Evolutionary conservation across 345 rosid species (phyloP).

Genomic region (Nephelium lappaceum): DNA sequence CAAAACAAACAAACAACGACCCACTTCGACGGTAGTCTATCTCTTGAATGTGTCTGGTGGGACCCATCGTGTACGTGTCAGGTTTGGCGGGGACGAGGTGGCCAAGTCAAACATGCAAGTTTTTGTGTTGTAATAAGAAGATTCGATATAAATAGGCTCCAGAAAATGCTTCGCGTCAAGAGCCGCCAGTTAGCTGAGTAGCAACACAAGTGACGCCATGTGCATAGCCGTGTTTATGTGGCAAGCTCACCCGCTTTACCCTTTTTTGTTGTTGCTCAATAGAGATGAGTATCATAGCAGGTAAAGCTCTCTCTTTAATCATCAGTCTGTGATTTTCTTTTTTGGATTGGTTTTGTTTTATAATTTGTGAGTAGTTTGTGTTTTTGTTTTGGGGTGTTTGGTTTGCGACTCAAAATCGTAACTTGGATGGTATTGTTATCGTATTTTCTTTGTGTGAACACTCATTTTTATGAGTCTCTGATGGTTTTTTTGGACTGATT

Average conservation of each 20-base stretch:
- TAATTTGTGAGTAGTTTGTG: neutral
- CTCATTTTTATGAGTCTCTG: neutral
- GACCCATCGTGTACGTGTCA: no score
- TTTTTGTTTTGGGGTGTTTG: neutral
- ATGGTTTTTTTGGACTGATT: neutral
- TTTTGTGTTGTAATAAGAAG: no score
- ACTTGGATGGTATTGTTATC: neutral
- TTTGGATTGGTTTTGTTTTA: neutral
- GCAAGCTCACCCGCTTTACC: slow-evolving; percentile 73
- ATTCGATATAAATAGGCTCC: neutral
- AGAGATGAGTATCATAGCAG: slow-evolving; percentile 75
- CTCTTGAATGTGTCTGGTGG: no score
- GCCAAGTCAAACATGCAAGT: no score
- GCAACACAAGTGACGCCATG: slow-evolving; percentile 26
- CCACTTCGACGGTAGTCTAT: no score
- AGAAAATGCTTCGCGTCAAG: neutral
- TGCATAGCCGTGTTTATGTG: slow-evolving; percentile 69
- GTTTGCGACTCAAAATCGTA: neutral
- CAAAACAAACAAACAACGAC: no score
- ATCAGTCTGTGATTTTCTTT: neutral
- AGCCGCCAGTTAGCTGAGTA: no score
- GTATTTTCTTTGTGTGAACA: neutral
- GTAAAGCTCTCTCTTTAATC: slow-evolving; percentile 22
- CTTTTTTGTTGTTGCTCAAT: slow-evolving; percentile 67
- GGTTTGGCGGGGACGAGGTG: no score